phyloP scores from a whole-genome alignment of 345 rosid genomes.

The Erysimum cheiranthoides region DNA sequence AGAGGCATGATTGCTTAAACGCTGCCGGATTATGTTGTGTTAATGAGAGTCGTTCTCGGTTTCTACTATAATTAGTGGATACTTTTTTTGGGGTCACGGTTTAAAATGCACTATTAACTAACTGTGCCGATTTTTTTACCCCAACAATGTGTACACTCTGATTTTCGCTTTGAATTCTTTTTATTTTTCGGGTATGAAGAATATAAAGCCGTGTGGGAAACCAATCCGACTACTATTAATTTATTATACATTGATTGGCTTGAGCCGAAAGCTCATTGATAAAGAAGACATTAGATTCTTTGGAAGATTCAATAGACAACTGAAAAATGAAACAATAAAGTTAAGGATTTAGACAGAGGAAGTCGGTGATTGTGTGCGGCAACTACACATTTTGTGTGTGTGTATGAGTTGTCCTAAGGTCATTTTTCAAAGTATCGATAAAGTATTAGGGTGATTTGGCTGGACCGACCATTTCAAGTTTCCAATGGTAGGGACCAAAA shows the following conservation, averaged over 20 bases:
- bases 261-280: neutral
- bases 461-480: conserved; percentile 42
- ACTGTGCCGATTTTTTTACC: too few species aligned
- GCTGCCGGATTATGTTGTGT: too few species aligned
- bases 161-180: too few species aligned
- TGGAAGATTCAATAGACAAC: neutral
- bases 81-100: too few species aligned
- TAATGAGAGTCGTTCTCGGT: too few species aligned
- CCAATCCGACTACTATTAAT: neutral
- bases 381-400: conserved; percentile 27
- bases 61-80: too few species aligned
- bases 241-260: neutral
- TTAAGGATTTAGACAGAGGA: neutral
- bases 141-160: too few species aligned
- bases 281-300: conserved; percentile 8
- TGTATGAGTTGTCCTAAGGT: conserved; percentile 31
- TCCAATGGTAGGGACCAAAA: conserved; percentile 29
- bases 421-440: conserved; percentile 22
- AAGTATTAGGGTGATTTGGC: conserved; percentile 28
- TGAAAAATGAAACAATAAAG: conserved; percentile 10
- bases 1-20: too few species aligned
- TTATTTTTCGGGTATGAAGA: too few species aligned
- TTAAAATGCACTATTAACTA: too few species aligned
- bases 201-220: too few species aligned
- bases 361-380: conserved; percentile 29